These are phyloP conservation scores for Lojkania enalia DNA, from an alignment of 2,329 filamentous ascomycete genomes.

Conservation along the genomic window DNA sequence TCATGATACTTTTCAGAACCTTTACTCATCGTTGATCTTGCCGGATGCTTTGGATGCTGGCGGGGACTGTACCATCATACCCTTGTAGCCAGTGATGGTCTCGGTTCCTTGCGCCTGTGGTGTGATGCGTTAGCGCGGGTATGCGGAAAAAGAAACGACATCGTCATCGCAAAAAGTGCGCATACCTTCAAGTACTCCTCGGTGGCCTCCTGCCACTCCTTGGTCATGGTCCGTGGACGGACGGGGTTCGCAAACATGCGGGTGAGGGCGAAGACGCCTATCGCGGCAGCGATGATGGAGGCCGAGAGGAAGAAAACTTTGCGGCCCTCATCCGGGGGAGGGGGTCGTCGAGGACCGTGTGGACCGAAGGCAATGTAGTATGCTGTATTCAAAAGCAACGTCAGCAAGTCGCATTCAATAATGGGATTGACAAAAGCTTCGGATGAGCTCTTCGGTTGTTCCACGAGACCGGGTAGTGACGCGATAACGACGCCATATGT, in stretches of 20 bases:
- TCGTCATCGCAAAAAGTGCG: constrained; percentile 6
- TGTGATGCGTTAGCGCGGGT: constrained; percentile 15
- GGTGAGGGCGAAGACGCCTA: constrained; percentile 71
- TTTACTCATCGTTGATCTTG: constrained; percentile 29
- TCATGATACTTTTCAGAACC: constrained; percentile 22
- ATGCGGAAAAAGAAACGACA: neutral
- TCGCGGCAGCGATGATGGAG: constrained; percentile 67
- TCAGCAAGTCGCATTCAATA: constrained; percentile 25
- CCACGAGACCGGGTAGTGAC: constrained; percentile 25
- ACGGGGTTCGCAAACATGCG: constrained; percentile 69
- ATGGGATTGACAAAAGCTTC: constrained; percentile 15
- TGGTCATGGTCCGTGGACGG: constrained; percentile 82
- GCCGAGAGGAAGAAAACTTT: constrained; percentile 76
- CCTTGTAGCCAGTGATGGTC: constrained; percentile 45
- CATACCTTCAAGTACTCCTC: constrained; percentile 93
- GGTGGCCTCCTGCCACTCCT: constrained; percentile 93
- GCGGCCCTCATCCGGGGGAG: constrained; percentile 82
- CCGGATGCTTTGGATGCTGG: constrained; percentile 25
- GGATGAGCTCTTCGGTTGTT: constrained; percentile 11
- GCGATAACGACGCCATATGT: constrained; percentile 33
- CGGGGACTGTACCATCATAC: constrained; percentile 46
- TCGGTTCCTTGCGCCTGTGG: constrained; percentile 42
- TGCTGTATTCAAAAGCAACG: constrained; percentile 60
- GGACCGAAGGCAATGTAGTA: constrained; percentile 99
- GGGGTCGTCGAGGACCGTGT: constrained; percentile 84